A percentile compares a stretch with the other conserved stretches of the same genome.
phyloP scores from a whole-genome alignment of 1,284 basidiomycete species.

The Pascua sp. region DNA sequence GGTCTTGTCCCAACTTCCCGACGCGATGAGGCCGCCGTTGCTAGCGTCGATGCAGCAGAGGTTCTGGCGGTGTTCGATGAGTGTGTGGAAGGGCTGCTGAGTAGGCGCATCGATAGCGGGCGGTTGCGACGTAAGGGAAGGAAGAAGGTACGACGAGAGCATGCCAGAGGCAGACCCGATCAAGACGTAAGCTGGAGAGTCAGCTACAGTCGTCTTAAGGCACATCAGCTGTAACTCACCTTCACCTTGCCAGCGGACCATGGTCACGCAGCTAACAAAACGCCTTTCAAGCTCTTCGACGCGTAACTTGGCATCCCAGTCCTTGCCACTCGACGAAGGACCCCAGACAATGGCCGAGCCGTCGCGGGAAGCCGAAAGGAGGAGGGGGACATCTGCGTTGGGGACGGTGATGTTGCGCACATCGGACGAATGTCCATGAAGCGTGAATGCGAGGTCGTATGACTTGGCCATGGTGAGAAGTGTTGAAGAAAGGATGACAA shows the following conservation, averaged over 20 bases:
- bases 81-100: constrained; percentile 70
- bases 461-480: constrained; percentile 10
- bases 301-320: constrained; percentile 69
- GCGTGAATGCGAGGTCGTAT: constrained; percentile 77
- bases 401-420: constrained; percentile 37
- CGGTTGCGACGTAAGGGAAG: constrained; percentile 23
- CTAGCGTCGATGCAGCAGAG: constrained; percentile 79
- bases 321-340: constrained; percentile 55
- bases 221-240: constrained; percentile 23
- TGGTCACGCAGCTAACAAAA: constrained; percentile 56
- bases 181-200: constrained; percentile 66
- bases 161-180: constrained; percentile 81
- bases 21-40: constrained; percentile 69
- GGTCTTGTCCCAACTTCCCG: constrained; percentile 98
- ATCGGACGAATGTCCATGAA: constrained; percentile 53
- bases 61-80: constrained; percentile 85
- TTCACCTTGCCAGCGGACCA: constrained; percentile 31
- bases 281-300: constrained; percentile 74
- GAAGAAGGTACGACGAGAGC: constrained; percentile 66
- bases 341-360: constrained; percentile 82
- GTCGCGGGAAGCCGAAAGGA: constrained; percentile 87
- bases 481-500: background rate
- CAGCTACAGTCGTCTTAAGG: constrained; percentile 1
- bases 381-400: constrained; percentile 30
- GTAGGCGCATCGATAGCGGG: constrained; percentile 56